These are phyloP conservation scores for Tubosaeta brunneosetosa DNA, from an alignment of 768 basidiomycete genomes.

Conservation along the genomic window DNA sequence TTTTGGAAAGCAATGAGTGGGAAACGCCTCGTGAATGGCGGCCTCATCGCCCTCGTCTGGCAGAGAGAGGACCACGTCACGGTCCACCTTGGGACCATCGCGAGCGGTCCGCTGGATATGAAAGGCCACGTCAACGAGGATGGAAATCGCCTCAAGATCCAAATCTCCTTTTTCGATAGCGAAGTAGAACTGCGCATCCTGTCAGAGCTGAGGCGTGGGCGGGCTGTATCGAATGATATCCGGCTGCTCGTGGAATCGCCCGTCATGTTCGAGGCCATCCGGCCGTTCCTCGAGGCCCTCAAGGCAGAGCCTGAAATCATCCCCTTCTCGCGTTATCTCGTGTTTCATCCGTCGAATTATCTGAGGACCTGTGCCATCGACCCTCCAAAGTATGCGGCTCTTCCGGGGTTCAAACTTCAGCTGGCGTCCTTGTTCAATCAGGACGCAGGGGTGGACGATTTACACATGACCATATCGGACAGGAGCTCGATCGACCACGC, in stretches of 20 bases:
- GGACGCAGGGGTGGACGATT: constrained; percentile 34
- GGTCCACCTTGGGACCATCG: constrained; percentile 54
- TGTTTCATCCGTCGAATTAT: constrained; percentile 37
- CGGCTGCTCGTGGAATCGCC: constrained; percentile 54
- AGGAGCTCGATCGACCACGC: constrained; percentile 43
- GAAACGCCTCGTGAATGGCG: constrained; percentile 57
- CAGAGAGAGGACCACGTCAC: constrained; percentile 27
- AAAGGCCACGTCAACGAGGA: constrained; percentile 37
- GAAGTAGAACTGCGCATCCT: constrained; percentile 46
- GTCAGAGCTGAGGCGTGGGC: constrained; percentile 32
- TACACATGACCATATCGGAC: constrained; percentile 41
- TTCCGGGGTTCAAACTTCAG: constrained; percentile 54
- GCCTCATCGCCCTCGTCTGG: constrained; percentile 61
- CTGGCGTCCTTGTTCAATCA: constrained; percentile 49
- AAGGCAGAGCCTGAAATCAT: constrained; percentile 52
- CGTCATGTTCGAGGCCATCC: constrained; percentile 62
- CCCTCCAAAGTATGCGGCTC: constrained; percentile 51
- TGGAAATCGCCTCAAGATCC: constrained; percentile 37
- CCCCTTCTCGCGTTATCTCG: constrained; percentile 52
- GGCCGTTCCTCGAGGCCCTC: constrained; percentile 64
- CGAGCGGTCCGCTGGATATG: constrained; percentile 41
- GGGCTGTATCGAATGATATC: constrained; percentile 20
- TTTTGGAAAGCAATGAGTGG: constrained; percentile 63
- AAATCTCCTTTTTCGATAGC: constrained; percentile 61
- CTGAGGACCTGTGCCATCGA: constrained; percentile 35